phyloP scores from a whole-genome alignment of 73 alveolate genomes.

The Paramecium primaurelia region DNA sequence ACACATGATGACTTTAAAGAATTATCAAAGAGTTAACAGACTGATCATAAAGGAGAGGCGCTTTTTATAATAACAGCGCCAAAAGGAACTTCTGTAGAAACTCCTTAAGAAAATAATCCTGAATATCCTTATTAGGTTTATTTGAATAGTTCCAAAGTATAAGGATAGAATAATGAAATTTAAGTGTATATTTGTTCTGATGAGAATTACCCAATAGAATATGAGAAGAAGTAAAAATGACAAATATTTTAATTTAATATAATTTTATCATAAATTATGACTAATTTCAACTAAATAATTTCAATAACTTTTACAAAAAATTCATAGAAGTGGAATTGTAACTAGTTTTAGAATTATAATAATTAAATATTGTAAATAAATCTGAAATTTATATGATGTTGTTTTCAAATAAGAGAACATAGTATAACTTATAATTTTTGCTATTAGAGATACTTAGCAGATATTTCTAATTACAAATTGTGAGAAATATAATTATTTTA shows the following conservation, averaged over 20 bases:
- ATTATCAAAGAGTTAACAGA: conserved; percentile 26
- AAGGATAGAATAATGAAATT: conserved; percentile 35
- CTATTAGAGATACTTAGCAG: background rate
- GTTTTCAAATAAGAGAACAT: background rate
- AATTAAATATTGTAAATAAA: background rate
- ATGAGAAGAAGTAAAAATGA: conserved; percentile 40
- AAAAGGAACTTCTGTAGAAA: conserved; percentile 67
- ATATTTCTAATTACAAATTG: background rate
- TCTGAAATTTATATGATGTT: background rate
- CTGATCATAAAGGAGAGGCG: conserved; percentile 59
- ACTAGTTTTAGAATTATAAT: background rate
- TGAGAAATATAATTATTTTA: background rate
- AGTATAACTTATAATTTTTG: background rate
- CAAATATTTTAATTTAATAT: background rate
- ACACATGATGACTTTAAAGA: conserved; percentile 68
- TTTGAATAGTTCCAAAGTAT: conserved; percentile 43
- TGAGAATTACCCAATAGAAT: conserved; percentile 46
- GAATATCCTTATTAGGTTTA: conserved; percentile 55
- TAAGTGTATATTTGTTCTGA: conserved; percentile 61
- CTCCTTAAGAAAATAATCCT: conserved; percentile 48
- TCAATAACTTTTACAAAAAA: conserved; percentile 16
- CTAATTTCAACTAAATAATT: background rate
- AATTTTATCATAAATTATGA: background rate
- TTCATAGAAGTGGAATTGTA: background rate
- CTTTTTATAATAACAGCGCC: conserved; percentile 69